Evolutionary conservation across 23 red algal species (phyloP).

Genomic region (Pyropia yezoensis): DNA sequence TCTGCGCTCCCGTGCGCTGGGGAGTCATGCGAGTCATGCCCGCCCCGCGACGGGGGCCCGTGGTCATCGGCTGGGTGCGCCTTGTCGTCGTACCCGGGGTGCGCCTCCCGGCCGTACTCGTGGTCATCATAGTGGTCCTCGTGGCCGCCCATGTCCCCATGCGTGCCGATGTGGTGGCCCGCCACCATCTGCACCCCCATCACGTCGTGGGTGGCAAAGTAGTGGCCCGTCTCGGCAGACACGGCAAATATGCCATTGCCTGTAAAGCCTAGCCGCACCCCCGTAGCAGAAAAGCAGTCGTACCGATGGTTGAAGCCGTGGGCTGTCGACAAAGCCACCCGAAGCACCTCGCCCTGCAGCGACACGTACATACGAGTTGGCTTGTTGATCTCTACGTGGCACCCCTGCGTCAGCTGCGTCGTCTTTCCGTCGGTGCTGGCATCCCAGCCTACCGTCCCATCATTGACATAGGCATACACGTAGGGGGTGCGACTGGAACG

Average conservation of each 20-base stretch:
- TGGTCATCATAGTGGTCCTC: neutral
- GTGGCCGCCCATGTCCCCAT: neutral
- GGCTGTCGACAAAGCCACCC: constrained; percentile 43
- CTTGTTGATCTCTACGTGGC: constrained; percentile 39
- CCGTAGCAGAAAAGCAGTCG: constrained; percentile 42
- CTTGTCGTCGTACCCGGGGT: neutral
- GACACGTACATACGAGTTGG: constrained; percentile 37
- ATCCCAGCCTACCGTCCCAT: constrained; percentile 41
- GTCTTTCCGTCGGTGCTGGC: constrained; percentile 41
- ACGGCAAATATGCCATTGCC: constrained; percentile 43
- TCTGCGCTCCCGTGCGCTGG: too few relatives aligned
- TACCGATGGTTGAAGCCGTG: constrained; percentile 28
- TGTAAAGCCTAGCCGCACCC: constrained; percentile 29
- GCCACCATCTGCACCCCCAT: constrained; percentile 30
- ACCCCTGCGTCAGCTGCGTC: constrained; percentile 46
- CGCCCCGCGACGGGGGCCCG: neutral
- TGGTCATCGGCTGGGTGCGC: neutral
- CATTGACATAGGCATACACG: constrained; percentile 51
- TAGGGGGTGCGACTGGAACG: constrained; percentile 35
- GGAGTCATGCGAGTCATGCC: neutral
- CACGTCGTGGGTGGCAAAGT: constrained; percentile 60
- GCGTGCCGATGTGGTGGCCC: constrained; percentile 21
- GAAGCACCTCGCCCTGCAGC: constrained; percentile 29
- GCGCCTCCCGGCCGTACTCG: neutral
- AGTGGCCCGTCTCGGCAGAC: constrained; percentile 61